Base-by-base conservation (phyloP, 345 rosid genomes). In the Cardamine chenopodiifolia region DNA sequence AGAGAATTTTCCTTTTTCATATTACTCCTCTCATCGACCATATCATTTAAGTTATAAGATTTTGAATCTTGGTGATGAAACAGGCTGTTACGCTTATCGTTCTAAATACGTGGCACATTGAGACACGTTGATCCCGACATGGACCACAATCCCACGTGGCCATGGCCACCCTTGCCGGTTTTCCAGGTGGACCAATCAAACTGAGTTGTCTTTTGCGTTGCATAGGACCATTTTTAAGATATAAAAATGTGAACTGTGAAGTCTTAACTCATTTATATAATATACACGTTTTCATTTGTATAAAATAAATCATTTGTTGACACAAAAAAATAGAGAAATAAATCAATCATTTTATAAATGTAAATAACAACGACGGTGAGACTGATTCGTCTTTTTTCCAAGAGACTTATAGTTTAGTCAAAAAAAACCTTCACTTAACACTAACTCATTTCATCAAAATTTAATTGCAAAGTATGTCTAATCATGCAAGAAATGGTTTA, bases 61-160 rank as follows among this genome's bases (percentile, higher is more conserved):
- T 32, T 37, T 42, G 63, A 25, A 48, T 26, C 20, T 71, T 7
- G 58, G 39, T 48, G 61, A 71, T 59, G 68, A 31, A 71, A 78
- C 81, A 71, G 77, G 62, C 77, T 78, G 81, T 72, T 73, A 66
- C 22, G 44, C 31, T 69, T 62, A 14, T 42, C 25, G 67, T 42
- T 65, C 17, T 31, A 65, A 19, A 57, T 47, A 78, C 58, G 62
- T 71, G 72, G 68, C 68, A 50, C 1, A 59, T 3, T 31, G 18
- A 23, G 14, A 59, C 20, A 71, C 73, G 77, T 71, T 58, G 58
- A 72, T 72, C 15, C 57, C 7, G 31, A 47, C 68, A 58, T 56
- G 82, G 79, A 79, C 82, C 82, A 79, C 82, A 50, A 76, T 35
- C 75, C 50, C 82, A 74, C 78, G 71, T 74, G 82, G 75, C 20